Conservation (phyloP, 306 rosid species). For the Vigna unguiculata region DNA sequence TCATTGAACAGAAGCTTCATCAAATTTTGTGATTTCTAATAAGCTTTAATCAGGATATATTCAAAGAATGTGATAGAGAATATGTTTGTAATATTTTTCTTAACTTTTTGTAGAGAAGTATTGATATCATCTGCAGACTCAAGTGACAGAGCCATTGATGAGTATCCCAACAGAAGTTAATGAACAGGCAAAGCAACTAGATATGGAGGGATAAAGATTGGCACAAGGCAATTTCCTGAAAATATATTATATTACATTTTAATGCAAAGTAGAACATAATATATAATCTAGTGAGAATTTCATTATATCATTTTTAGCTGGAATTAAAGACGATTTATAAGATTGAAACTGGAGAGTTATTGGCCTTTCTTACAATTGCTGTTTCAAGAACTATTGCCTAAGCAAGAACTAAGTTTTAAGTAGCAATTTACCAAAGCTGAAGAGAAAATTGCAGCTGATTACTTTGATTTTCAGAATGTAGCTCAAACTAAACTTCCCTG, state of each 20-base stretch:
- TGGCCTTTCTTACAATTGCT: constrained; percentile 39
- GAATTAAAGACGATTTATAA: constrained; percentile 9
- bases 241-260: background rate
- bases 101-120: background rate
- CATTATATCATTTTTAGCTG: background rate
- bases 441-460: constrained; percentile 6
- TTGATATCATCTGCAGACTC: background rate
- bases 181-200: background rate
- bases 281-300: background rate
- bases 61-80: too few species aligned
- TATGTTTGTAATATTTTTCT: too few species aligned
- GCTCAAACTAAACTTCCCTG: constrained; percentile 48
- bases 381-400: constrained; percentile 29
- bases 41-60: too few species aligned
- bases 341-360: constrained; percentile 7
- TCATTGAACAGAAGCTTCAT: too few species aligned
- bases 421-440: background rate
- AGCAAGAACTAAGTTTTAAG: background rate
- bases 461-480: constrained; percentile 8
- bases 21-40: too few species aligned
- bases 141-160: background rate
- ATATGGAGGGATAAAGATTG: constrained; percentile 21
- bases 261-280: background rate
- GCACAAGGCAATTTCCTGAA: background rate
- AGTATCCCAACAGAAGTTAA: background rate